Evolutionary conservation across 306 rosid species (phyloP).

Genomic region (Herpetospermum pedunculosum): DNA sequence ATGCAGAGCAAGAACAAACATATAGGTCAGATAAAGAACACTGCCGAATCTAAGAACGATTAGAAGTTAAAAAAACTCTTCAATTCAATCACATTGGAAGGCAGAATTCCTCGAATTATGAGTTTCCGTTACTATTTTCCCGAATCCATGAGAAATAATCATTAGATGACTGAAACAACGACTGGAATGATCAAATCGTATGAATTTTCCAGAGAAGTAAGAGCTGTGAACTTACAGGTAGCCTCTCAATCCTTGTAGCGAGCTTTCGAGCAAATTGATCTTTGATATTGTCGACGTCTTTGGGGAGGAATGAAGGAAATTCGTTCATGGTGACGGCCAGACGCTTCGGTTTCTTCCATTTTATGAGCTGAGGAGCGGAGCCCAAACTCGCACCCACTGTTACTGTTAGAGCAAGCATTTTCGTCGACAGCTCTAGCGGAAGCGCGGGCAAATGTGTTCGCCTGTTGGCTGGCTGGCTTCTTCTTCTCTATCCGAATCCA

Average conservation of each 20-base stretch:
- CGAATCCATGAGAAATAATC: not conserved
- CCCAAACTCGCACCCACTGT: conserved; percentile 8
- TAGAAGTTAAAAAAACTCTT: not conserved
- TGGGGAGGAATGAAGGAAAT: conserved; percentile 81
- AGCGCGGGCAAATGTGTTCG: not conserved
- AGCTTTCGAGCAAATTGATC: conserved; percentile 62
- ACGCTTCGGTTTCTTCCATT: conserved; percentile 10
- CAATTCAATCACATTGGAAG: not conserved
- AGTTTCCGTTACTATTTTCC: not conserved
- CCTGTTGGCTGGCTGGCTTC: not conserved
- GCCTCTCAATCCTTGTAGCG: conserved; percentile 56
- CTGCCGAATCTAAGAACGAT: not conserved
- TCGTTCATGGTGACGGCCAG: conserved; percentile 17
- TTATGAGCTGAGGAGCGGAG: not conserved
- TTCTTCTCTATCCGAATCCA: not conserved
- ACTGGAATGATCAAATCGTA: not conserved
- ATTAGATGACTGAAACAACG: not conserved
- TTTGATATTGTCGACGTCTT: conserved; percentile 43
- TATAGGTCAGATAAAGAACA: not conserved
- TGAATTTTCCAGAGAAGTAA: not conserved
- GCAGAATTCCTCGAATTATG: not conserved
- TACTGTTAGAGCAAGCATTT: conserved; percentile 24
- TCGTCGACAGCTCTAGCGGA: not conserved
- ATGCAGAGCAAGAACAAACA: not conserved
- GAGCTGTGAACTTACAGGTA: conserved; percentile 40